phyloP scores from a whole-genome alignment of 2,329 filamentous ascomycete species.

The Aspergillus udagawae region DNA sequence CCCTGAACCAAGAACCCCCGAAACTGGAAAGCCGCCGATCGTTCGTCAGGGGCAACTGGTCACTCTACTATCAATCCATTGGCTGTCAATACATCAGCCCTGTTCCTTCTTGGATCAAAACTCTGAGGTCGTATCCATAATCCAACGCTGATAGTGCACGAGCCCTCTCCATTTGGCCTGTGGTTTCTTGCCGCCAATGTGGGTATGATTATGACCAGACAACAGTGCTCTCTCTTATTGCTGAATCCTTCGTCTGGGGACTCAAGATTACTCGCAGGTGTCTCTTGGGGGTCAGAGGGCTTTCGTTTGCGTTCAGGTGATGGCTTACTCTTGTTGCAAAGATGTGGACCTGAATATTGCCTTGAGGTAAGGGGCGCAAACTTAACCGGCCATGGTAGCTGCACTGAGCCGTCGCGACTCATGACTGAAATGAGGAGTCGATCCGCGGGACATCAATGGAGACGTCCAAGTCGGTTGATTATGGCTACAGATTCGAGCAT shows the following conservation, averaged over 20 bases:
- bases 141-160: not conserved
- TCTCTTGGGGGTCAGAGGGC: not conserved
- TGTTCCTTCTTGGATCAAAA: not conserved
- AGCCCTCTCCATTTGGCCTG: not conserved
- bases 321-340: not conserved
- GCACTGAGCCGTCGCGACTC: not conserved
- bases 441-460: not conserved
- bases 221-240: no score
- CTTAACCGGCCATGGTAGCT: not conserved
- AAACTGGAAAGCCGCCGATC: not conserved
- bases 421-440: not conserved
- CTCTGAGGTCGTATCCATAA: not conserved
- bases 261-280: no score
- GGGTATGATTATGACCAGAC: no score
- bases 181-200: no score
- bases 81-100: not conserved
- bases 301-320: not conserved
- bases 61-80: not conserved
- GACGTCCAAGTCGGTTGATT: not conserved
- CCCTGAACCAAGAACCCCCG: not conserved
- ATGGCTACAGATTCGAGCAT: no score
- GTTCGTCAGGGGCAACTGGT: not conserved
- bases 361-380: not conserved
- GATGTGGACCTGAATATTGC: not conserved
- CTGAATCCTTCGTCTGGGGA: no score